phyloP scores from a whole-genome alignment of 345 rosid species.

The Noccaea bulbosa region DNA sequence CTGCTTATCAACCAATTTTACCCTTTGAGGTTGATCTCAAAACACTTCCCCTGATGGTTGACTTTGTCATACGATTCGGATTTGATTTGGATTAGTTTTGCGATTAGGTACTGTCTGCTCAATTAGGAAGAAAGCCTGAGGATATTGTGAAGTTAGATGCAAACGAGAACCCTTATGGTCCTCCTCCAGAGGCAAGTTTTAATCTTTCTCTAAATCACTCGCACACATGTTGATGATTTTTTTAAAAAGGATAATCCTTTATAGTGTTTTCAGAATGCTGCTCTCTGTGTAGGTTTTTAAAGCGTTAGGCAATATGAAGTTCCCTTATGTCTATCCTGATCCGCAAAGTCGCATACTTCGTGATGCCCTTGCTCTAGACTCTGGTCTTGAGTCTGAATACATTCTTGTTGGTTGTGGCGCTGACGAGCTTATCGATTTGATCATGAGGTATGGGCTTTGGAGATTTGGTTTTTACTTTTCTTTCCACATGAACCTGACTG shows the following conservation, averaged over 20 bases:
- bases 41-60: not conserved
- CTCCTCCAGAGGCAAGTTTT: conserved; percentile 93
- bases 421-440: conserved; percentile 93
- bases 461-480: conserved; percentile 2
- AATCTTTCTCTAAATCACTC: conserved; percentile 10
- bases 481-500: not conserved
- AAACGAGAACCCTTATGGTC: conserved; percentile 98
- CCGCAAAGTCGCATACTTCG: conserved; percentile 84
- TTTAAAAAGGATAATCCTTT: not conserved
- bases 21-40: conserved; percentile 77
- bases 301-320: conserved; percentile 85
- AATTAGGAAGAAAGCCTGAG: conserved; percentile 90
- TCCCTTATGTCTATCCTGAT: conserved; percentile 90
- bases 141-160: conserved; percentile 97
- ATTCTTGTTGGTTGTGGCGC: conserved; percentile 98
- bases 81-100: not conserved
- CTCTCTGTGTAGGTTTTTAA: conserved; percentile 73
- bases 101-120: conserved; percentile 72
- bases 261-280: conserved; percentile 38
- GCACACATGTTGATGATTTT: not conserved
- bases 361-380: conserved; percentile 82
- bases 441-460: conserved; percentile 73
- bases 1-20: conserved; percentile 88
- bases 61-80: not conserved
- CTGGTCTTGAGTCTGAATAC: conserved; percentile 82